Conservation (phyloP, 805 yeast species). For the Metschnikowia kunwiensis region DNA sequence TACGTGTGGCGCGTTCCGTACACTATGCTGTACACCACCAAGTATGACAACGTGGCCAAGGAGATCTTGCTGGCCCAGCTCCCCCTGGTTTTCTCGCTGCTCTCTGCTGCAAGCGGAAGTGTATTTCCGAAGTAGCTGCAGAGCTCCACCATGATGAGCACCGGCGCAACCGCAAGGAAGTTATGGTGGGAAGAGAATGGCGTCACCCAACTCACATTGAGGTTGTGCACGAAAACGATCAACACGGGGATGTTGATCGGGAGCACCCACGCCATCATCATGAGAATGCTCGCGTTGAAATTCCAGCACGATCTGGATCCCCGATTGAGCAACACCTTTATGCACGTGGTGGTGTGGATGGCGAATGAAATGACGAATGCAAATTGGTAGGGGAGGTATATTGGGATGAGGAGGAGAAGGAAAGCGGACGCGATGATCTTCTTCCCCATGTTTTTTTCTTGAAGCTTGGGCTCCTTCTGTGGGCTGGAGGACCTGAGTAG, state of each 20-base stretch:
- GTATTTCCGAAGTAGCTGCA: conserved; percentile 35
- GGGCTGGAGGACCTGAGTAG: not conserved
- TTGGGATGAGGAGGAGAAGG: conserved; percentile 43
- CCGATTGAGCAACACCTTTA: conserved; percentile 27
- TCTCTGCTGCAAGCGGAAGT: conserved; percentile 32
- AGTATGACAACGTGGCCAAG: conserved; percentile 42
- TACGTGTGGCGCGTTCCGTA: conserved; percentile 82
- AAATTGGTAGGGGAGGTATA: conserved; percentile 79
- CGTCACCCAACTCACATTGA: conserved; percentile 73
- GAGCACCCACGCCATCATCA: conserved; percentile 72
- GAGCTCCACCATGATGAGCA: conserved; percentile 55
- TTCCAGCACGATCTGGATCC: conserved; percentile 37
- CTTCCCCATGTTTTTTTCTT: conserved; percentile 1
- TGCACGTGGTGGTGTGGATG: conserved; percentile 54
- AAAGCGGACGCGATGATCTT: conserved; percentile 36
- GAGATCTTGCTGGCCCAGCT: conserved; percentile 12
- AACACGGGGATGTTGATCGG: conserved; percentile 78
- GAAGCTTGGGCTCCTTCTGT: not conserved
- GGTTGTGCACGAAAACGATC: conserved; percentile 77
- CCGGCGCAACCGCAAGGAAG: conserved; percentile 71
- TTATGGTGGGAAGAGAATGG: conserved; percentile 88
- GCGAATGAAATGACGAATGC: conserved; percentile 60
- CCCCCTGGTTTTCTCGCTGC: conserved; percentile 3
- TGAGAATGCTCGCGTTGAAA: conserved; percentile 58
- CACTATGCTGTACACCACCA: conserved; percentile 57